These are phyloP conservation scores for Sporisorium exsertum DNA, from an alignment of 1,284 basidiomycete genomes.

Conservation along the genomic window DNA sequence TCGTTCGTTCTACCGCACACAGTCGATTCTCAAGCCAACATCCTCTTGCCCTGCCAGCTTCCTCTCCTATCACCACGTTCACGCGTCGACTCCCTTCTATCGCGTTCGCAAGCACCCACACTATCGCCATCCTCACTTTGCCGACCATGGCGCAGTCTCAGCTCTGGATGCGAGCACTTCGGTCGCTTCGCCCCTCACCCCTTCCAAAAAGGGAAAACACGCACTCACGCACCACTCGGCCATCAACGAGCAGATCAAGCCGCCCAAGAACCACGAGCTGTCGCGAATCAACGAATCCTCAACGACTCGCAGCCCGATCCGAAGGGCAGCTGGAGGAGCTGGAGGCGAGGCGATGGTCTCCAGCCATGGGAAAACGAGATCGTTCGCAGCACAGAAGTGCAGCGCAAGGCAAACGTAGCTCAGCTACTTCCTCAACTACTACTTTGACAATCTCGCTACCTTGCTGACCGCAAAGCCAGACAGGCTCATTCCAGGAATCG, in stretches of 20 bases:
- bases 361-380: constrained; percentile 66
- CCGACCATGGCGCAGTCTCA: constrained; percentile 31
- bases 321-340: constrained; percentile 59
- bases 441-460: constrained; percentile 68
- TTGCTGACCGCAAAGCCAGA: constrained; percentile 62
- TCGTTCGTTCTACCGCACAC: too few relatives aligned
- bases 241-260: constrained; percentile 33
- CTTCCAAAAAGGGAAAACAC: constrained; percentile 49
- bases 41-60: background rate
- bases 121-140: background rate
- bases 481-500: constrained; percentile 80
- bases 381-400: constrained; percentile 59
- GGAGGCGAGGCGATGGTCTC: constrained; percentile 59
- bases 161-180: constrained; percentile 27
- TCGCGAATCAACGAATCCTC: constrained; percentile 27
- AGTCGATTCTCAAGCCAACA: too few relatives aligned
- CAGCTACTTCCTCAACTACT: constrained; percentile 69
- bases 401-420: constrained; percentile 67
- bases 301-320: constrained; percentile 51
- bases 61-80: background rate
- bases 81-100: background rate
- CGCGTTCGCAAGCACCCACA: background rate
- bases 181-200: constrained; percentile 35
- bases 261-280: constrained; percentile 29
- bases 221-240: constrained; percentile 28